A percentile compares a stretch with the other conserved stretches of the same genome.
Evolutionary conservation across 805 yeast genomes (phyloP).

Genomic region (Dipodascus geniculatus): DNA sequence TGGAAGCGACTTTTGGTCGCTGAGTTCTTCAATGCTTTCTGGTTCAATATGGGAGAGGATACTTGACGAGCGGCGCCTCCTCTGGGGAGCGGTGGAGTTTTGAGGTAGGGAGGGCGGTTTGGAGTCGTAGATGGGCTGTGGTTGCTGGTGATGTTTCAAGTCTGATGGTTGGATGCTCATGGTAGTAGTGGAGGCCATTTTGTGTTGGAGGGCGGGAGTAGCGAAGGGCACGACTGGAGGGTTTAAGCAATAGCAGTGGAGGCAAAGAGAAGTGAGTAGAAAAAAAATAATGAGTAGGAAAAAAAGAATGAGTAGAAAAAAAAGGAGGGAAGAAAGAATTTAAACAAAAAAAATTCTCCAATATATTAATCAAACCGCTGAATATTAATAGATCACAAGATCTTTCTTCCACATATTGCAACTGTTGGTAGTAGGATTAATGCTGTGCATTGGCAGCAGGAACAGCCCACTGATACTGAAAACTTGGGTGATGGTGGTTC

Average conservation of each 20-base stretch:
- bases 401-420: neutral
- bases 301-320: neutral
- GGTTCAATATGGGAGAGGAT: slow-evolving; percentile 87
- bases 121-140: neutral
- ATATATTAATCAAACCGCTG: neutral
- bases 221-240: no score
- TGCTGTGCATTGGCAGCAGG: no score
- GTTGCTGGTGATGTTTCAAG: neutral
- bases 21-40: slow-evolving; percentile 82
- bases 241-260: no score
- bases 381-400: neutral
- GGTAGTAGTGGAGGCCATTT: neutral
- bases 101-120: neutral
- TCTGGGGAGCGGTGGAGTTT: slow-evolving; percentile 1
- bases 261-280: neutral
- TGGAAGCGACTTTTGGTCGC: slow-evolving; percentile 80
- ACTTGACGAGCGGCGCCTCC: slow-evolving; percentile 72
- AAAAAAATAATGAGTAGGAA: neutral
- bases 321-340: neutral
- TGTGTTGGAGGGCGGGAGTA: neutral
- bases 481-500: no score
- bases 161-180: neutral
- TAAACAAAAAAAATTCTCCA: neutral
- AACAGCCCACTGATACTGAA: no score
- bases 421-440: no score